Evolutionary conservation across 306 rosid species (phyloP).

Genomic region (Psophocarpus tetragonolobus): DNA sequence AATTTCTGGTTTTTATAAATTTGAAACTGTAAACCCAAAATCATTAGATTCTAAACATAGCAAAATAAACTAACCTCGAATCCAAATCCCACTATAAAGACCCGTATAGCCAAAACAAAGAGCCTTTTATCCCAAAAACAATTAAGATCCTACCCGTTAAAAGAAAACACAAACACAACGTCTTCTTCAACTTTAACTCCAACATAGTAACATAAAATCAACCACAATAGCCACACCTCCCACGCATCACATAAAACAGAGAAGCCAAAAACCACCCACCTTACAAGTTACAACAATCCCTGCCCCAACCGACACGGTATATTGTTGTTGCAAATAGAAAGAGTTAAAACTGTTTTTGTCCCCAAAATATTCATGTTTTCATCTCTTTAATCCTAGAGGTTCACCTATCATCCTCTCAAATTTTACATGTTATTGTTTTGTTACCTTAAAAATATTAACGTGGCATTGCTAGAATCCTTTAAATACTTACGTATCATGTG

Average conservation of each 20-base stretch:
- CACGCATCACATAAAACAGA: not conserved
- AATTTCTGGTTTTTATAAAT: too few species aligned
- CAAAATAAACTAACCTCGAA: not conserved
- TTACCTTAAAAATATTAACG: not conserved
- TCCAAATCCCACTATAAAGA: not conserved
- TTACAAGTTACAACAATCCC: not conserved
- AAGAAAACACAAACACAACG: conserved; percentile 7
- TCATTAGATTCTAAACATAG: not conserved
- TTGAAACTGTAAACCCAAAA: too few species aligned
- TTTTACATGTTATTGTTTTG: not conserved
- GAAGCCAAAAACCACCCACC: conserved; percentile 7
- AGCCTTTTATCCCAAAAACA: not conserved
- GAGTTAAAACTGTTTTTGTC: not conserved
- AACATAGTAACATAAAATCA: not conserved
- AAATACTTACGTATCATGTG: not conserved
- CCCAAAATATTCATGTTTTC: not conserved
- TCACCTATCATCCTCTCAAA: not conserved
- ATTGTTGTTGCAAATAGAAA: not conserved
- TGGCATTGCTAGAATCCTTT: not conserved
- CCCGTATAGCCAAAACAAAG: not conserved
- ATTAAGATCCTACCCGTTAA: not conserved
- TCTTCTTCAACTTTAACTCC: not conserved
- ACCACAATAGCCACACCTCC: not conserved
- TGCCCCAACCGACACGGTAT: not conserved
- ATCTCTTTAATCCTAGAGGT: not conserved